These are phyloP conservation scores for Cinnamomum micranthum DNA, from an alignment of 164 flowering plant genomes.

Conservation along the genomic window DNA sequence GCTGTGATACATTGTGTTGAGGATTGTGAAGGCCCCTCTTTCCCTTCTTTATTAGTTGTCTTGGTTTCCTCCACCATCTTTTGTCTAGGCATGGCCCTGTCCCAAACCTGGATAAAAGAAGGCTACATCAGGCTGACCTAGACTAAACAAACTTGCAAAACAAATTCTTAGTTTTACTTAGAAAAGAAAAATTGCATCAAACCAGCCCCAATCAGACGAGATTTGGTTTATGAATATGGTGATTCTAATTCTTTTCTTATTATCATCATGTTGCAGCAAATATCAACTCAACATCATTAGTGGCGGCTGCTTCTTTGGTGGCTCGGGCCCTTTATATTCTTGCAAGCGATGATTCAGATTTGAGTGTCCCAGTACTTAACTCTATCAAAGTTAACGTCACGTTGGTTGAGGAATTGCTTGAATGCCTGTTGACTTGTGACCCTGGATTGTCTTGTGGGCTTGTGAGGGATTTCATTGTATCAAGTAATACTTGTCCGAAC, in stretches of 20 bases:
- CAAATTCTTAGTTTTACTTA: too few relatives aligned
- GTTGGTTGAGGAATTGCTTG: conserved; percentile 75
- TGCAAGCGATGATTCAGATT: conserved; percentile 45
- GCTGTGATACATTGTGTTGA: too few relatives aligned
- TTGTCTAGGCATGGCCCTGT: too few relatives aligned
- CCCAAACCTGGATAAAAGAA: too few relatives aligned
- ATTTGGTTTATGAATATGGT: not conserved
- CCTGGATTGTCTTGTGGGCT: conserved; percentile 86
- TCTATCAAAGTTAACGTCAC: conserved; percentile 59
- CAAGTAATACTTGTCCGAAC: conserved; percentile 60
- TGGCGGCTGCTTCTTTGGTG: conserved; percentile 77
- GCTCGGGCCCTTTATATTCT: conserved; percentile 81
- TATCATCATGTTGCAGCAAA: conserved; percentile 53
- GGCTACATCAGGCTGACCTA: too few relatives aligned
- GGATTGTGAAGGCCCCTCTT: too few relatives aligned
- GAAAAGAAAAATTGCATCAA: not conserved
- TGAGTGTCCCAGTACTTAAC: conserved; percentile 34
- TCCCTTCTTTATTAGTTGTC: too few relatives aligned
- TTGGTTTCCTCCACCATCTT: too few relatives aligned
- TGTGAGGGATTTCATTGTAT: conserved; percentile 61
- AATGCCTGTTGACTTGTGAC: conserved; percentile 71
- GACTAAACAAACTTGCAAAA: too few relatives aligned
- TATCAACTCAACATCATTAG: conserved; percentile 70
- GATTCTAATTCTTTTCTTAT: not conserved
- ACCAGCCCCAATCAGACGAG: not conserved